A percentile compares a stretch with the other conserved stretches of the same genome.
Conservation (phyloP, 2,329 filamentous ascomycete species). For the Colletotrichum acutatum region DNA sequence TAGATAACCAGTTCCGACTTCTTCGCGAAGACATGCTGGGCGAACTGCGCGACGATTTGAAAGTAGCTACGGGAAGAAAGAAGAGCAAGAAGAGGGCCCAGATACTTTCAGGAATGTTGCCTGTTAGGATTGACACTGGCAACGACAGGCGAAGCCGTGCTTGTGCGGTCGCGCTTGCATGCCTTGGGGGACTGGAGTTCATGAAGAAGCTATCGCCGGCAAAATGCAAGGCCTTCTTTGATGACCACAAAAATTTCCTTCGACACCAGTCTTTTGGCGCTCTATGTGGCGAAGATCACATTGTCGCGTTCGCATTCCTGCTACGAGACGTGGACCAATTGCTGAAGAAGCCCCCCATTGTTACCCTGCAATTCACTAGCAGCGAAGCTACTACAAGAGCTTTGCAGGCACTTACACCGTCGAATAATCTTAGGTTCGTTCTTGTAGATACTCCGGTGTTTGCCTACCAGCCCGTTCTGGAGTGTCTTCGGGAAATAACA, state of each 20-base stretch:
- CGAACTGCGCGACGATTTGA: constrained; percentile 71
- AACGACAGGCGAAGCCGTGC: constrained; percentile 42
- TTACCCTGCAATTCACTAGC: constrained; percentile 64
- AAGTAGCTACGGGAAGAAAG: constrained; percentile 60
- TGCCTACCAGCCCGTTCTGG: constrained; percentile 74
- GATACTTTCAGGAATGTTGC: constrained; percentile 51
- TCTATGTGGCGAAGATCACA: constrained; percentile 59
- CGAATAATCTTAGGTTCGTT: constrained; percentile 56
- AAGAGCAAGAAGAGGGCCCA: constrained; percentile 52
- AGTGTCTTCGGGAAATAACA: constrained; percentile 64
- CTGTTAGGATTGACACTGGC: constrained; percentile 51
- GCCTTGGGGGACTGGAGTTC: constrained; percentile 55
- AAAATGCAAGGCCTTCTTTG: constrained; percentile 57
- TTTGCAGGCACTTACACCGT: constrained; percentile 54
- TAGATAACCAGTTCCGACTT: constrained; percentile 79
- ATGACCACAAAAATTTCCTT: constrained; percentile 60
- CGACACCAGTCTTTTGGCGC: constrained; percentile 72
- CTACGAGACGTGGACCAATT: constrained; percentile 62
- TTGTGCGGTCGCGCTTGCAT: constrained; percentile 53
- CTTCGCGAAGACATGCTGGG: constrained; percentile 77
- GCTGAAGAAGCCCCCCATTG: constrained; percentile 51
- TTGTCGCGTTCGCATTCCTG: constrained; percentile 70
- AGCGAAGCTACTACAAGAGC: constrained; percentile 56
- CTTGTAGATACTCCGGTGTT: constrained; percentile 74
- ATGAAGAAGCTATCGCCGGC: constrained; percentile 44